These are phyloP conservation scores for Voacanga thouarsii DNA, from an alignment of 257 asterid species.

Conservation along the genomic window DNA sequence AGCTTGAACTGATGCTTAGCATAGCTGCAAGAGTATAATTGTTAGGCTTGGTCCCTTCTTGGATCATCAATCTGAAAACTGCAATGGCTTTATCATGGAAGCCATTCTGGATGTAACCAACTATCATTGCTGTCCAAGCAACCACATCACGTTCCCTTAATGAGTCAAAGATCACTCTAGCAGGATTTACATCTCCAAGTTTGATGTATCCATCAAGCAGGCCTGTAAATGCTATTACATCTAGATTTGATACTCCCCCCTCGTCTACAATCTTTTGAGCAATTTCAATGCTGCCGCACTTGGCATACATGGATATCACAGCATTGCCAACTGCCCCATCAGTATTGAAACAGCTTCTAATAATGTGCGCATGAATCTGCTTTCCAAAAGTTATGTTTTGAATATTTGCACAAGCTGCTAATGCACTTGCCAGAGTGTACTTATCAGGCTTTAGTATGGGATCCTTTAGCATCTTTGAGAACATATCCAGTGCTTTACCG, in stretches of 20 bases:
- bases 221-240: slow-evolving; percentile 72
- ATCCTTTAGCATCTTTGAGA: slow-evolving; percentile 52
- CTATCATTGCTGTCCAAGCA: slow-evolving; percentile 91
- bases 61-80: slow-evolving; percentile 58
- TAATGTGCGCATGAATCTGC: slow-evolving; percentile 64
- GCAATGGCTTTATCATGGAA: slow-evolving; percentile 52
- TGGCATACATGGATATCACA: slow-evolving; percentile 76
- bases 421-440: slow-evolving; percentile 63
- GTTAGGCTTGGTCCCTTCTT: slow-evolving; percentile 63
- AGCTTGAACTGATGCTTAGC: slow-evolving; percentile 57
- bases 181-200: slow-evolving; percentile 74
- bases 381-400: slow-evolving; percentile 47
- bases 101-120: slow-evolving; percentile 72
- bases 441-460: slow-evolving; percentile 52
- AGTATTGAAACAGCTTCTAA: slow-evolving; percentile 46
- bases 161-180: slow-evolving; percentile 66
- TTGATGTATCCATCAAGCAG: slow-evolving; percentile 76
- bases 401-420: slow-evolving; percentile 75
- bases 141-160: slow-evolving; percentile 71
- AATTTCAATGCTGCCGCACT: slow-evolving; percentile 56
- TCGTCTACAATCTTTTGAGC: slow-evolving; percentile 44
- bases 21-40: slow-evolving; percentile 75
- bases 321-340: slow-evolving; percentile 70
- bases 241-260: slow-evolving; percentile 37
- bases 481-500: slow-evolving; percentile 46